Conservation (phyloP, 371 early-diverging fungal species). For the Smittium mucronatum region DNA sequence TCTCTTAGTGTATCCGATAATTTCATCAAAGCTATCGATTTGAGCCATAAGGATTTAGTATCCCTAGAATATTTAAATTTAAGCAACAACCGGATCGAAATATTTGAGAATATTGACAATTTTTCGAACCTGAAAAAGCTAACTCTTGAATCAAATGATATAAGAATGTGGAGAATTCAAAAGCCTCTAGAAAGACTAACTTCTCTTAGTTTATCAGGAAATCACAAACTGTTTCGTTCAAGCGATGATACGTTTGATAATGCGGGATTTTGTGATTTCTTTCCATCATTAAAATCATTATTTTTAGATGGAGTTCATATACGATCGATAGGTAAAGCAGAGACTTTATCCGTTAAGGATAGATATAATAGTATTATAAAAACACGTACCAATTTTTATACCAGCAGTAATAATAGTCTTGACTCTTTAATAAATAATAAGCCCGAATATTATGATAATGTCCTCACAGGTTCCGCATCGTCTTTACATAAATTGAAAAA, state of each 20-base stretch:
- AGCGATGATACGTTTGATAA: slow-evolving; percentile 17
- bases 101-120: slow-evolving; percentile 18
- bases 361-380: neutral
- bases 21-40: slow-evolving; percentile 21
- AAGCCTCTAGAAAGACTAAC: slow-evolving; percentile 19
- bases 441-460: neutral
- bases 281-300: slow-evolving; percentile 24
- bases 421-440: neutral
- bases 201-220: slow-evolving; percentile 28
- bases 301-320: slow-evolving; percentile 26
- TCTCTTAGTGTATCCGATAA: slow-evolving; percentile 26
- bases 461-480: neutral
- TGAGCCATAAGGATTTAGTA: slow-evolving; percentile 20
- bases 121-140: slow-evolving; percentile 18
- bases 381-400: neutral
- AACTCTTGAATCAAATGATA: slow-evolving; percentile 26
- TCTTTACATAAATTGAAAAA: neutral
- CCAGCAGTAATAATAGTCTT: slow-evolving; percentile 1
- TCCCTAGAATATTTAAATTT: slow-evolving; percentile 24
- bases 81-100: slow-evolving; percentile 27
- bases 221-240: slow-evolving; percentile 25
- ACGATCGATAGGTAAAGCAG: slow-evolving; percentile 4
- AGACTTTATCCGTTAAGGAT: neutral
- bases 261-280: neutral
- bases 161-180: slow-evolving; percentile 18